phyloP scores from a whole-genome alignment of 2,329 filamentous ascomycete genomes.

The Dactylonectria estremocensis region DNA sequence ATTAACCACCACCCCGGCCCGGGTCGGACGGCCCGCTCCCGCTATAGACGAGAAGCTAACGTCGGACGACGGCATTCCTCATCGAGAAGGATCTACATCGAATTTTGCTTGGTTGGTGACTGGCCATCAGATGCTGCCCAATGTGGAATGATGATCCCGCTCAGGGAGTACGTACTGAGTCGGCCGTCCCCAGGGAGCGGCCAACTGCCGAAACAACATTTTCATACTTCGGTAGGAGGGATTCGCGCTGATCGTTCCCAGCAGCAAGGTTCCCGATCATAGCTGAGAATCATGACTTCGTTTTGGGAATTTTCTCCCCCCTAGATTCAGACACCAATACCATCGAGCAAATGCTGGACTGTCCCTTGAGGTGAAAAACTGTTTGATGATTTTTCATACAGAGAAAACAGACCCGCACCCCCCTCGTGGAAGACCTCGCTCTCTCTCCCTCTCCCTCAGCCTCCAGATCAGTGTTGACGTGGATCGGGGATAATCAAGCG shows the following conservation, averaged over 20 bases:
- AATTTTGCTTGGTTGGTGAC: not conserved
- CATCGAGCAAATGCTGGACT: not conserved
- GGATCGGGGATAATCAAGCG: not conserved
- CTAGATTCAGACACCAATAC: not conserved
- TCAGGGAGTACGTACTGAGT: not conserved
- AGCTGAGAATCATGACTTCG: not conserved
- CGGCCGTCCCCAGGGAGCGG: not conserved
- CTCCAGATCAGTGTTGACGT: slow-evolving; percentile 1
- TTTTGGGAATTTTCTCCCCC: not conserved
- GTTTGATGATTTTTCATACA: slow-evolving; percentile 2
- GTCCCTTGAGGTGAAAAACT: not conserved
- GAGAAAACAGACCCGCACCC: not conserved
- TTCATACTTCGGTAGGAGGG: not conserved
- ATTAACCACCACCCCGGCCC: not conserved
- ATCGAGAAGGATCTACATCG: slow-evolving; percentile 8
- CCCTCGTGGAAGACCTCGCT: not conserved
- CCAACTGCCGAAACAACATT: not conserved
- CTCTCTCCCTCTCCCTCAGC: not conserved
- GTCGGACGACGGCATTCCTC: slow-evolving; percentile 3
- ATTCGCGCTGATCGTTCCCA: not conserved
- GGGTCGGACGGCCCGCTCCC: not conserved
- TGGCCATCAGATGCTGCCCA: not conserved
- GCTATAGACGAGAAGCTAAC: not conserved
- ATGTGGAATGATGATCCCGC: not conserved
- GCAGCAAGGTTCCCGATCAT: not conserved